Base-by-base conservation (phyloP, 2,329 filamentous ascomycete species). In the Botrytis pseudocinerea region DNA sequence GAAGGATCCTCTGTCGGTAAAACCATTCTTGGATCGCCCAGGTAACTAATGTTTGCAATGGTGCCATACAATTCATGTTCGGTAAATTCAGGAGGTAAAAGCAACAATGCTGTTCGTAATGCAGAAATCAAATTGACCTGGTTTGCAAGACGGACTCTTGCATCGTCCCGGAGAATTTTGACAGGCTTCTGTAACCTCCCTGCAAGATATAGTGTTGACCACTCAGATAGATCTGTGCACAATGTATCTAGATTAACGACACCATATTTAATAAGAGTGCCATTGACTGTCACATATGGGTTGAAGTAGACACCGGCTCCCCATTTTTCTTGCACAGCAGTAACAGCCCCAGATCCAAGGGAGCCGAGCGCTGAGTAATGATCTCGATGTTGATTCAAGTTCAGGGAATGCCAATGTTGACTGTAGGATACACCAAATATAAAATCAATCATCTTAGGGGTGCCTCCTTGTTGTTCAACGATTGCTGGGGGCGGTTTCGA, bases 301-400 rank as follows among this genome's bases (percentile, higher is more conserved):
- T 99, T 97, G 84, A 98, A 99, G 83, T 99, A 99, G 57, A 98
- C 94, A 10, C 96, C 97, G 0, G 96, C 96, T 60, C 96, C 96
- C 85, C 92, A 93, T 76, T 86, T 88, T 79, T 98, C 93, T 82
- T 99, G 95, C 32, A 98, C 90, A 71, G 90, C 87, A 22, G 93
- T 94, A 28, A 98, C 93, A 6, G 93, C 87, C 44, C 90, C 95
- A 1, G 95, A 98, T 1, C 95, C 95, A 32, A 98, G 83, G 22
- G 90, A 91, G 1, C 93, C 93, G 32, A 99, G 85, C 18, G 88
- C 91, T 1, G 95, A 98, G 83, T 99, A 99, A 82, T 99, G 96
- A 79, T 97, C 88, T 12, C 93, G 92, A 80, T 99, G 92, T 81
- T 98, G 92, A 76, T 88, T 87, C 78, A 99, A 86, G 80, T 99